Evolutionary conservation across 1,139 yeast genomes (phyloP), one percentile per base, ranked within the genome.

Genomic region (Lodderomyces orthopsilosis): DNA sequence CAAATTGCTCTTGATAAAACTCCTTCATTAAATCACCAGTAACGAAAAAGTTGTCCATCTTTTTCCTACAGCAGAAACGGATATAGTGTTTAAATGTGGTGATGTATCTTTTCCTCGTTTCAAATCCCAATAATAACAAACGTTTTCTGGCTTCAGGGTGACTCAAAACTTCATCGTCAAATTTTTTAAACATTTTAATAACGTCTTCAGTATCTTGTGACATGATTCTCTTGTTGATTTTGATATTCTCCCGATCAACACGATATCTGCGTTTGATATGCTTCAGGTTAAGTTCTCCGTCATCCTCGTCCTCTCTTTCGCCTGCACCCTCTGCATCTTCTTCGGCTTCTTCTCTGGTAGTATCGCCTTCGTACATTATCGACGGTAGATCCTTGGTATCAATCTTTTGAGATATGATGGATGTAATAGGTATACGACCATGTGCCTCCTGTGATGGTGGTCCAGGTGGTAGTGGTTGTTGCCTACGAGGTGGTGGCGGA

Each of bases 1-100:
- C 45, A 39, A 51, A 52, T 38, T 52, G 55, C 38, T 52, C 55
- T 42, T 52, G 45, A 40, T 52, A 52, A 49, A 52, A 52, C 37
- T 52, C 53, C 34, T 44, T 50, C 55, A 52, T 52, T 30, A 52
- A 46, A 35, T 52, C 54, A 6, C 55, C 55, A 6, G 55, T 51
- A n/a, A 52, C 55, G 43, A 52, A 52, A 37, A 52, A 52, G 37
- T 51, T 44, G 13, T 41, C 40, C 35, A 52, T 41, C 18, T 47
- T 47, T 26, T 52, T 52, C 18, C 44, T 45, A 26, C 55, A 52
- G 30, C 55, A 52, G 34, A 52, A 52, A 37, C 55, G 36, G 26
- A 52, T 52, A 41, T 48, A 52, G 40, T 52, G 55, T 38, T 52
- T 52, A 28, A 52, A 52, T 19, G 55, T 51, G 13, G 55, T 52